Conservation (phyloP, 2,329 filamentous ascomycete species). For the Ceratocystis destructans region DNA sequence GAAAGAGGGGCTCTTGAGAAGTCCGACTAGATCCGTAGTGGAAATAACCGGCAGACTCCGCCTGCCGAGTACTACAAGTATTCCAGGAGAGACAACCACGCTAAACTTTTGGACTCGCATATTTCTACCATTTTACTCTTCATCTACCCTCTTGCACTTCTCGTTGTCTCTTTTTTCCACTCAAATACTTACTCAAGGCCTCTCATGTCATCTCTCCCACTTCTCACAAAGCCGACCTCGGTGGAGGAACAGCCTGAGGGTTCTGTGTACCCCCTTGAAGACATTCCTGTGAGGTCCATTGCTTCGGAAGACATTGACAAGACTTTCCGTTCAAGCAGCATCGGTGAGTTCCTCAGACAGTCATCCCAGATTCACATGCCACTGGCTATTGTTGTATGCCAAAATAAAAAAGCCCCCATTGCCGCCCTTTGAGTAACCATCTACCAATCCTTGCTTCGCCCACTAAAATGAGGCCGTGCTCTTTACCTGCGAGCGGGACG, state of each 20-base stretch:
- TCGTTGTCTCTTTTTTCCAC: neutral
- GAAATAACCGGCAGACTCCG: neutral
- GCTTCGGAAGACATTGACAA: slow-evolving; percentile 43
- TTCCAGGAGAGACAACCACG: neutral
- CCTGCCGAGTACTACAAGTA: slow-evolving; percentile 3
- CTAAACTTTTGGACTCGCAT: neutral
- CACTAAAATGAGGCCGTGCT: neutral
- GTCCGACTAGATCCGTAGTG: slow-evolving; percentile 7
- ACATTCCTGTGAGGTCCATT: slow-evolving; percentile 37
- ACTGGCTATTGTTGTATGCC: neutral
- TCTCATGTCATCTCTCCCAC: neutral
- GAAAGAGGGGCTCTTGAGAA: neutral
- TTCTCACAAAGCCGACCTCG: slow-evolving; percentile 16
- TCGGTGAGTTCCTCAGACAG: slow-evolving; percentile 32
- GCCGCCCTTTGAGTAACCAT: too few relatives aligned
- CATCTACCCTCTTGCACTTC: neutral
- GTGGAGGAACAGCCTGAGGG: slow-evolving; percentile 15
- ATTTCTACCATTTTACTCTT: neutral
- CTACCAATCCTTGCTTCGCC: neutral
- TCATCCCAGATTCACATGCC: neutral
- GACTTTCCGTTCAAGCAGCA: slow-evolving; percentile 47
- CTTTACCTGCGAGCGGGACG: neutral
- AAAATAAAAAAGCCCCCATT: too few relatives aligned
- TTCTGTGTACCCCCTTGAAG: slow-evolving; percentile 41
- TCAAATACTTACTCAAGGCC: neutral